Percentiles rank a stretch among this genome's conserved stretches.
Evolutionary conservation across 305 asterid genomes (phyloP).

Genomic region (Solanum aculeatissimum): DNA sequence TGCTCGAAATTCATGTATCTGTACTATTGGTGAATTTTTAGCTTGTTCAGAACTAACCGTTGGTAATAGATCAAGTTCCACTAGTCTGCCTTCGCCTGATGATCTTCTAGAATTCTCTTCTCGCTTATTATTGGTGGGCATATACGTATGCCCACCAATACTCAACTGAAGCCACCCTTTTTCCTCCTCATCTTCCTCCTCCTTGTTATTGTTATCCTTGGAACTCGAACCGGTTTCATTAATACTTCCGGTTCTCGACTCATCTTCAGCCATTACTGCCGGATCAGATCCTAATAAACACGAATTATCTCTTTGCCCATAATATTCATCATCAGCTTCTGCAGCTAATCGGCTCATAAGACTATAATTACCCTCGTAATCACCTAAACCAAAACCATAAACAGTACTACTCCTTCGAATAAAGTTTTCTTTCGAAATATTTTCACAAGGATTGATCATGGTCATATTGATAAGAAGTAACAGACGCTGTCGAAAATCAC

Average conservation of each 20-base stretch:
- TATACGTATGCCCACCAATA: slow-evolving; percentile 33
- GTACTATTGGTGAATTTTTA: neutral
- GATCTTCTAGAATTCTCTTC: neutral
- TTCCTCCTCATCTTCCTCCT: neutral
- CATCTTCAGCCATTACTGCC: slow-evolving; percentile 24
- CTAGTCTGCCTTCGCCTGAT: neutral
- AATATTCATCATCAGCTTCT: neutral
- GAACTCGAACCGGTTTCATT: slow-evolving; percentile 30
- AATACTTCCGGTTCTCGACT: slow-evolving; percentile 14
- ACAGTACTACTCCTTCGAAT: neutral
- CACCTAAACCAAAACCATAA: slow-evolving; percentile 4
- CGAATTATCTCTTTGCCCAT: neutral
- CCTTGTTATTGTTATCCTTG: neutral
- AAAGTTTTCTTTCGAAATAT: slow-evolving; percentile 2
- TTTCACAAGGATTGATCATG: slow-evolving; percentile 26
- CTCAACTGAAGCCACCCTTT: slow-evolving; percentile 67
- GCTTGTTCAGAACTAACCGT: neutral
- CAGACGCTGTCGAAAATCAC: neutral
- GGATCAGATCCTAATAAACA: slow-evolving; percentile 29
- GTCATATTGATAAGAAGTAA: slow-evolving; percentile 32
- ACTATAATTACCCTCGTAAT: slow-evolving; percentile 11
- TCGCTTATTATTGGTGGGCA: neutral
- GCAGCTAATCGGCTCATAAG: slow-evolving; percentile 14
- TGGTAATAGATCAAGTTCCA: slow-evolving; percentile 66
- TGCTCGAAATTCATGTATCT: neutral